Conservation (phyloP, 257 asterid species). For the Nicotiana paniculata region DNA sequence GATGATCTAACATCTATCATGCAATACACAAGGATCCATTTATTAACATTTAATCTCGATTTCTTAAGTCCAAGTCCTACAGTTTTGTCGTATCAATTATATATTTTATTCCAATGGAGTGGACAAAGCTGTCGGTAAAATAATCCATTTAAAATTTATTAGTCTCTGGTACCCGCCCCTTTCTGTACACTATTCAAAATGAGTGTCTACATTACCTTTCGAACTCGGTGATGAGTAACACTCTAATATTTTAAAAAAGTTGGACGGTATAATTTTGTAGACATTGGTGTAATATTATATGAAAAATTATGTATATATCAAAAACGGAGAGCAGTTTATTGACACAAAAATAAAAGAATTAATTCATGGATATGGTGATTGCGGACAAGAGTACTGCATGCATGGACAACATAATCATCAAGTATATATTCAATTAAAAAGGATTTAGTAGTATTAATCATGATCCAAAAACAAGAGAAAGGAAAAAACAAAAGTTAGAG, state of each 20-base stretch:
- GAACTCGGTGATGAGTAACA: neutral
- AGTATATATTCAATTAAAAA: neutral
- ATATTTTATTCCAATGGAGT: neutral
- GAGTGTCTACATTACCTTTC: neutral
- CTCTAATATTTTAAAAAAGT: neutral
- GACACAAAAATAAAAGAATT: neutral
- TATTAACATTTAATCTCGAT: neutral
- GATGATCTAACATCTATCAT: conserved; percentile 8
- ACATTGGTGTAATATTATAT: neutral
- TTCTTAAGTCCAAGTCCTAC: neutral
- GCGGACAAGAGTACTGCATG: neutral
- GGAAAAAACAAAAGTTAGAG: neutral
- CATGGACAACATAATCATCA: neutral
- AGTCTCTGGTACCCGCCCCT: neutral
- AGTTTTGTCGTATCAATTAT: neutral
- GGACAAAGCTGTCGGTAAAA: neutral
- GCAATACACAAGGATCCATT: conserved; percentile 4
- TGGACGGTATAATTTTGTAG: neutral
- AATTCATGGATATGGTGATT: neutral
- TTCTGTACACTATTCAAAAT: neutral
- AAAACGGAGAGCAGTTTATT: neutral
- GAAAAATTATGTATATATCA: neutral
- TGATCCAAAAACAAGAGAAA: neutral
- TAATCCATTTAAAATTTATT: neutral
- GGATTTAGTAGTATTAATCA: neutral